phyloP scores from a whole-genome alignment of 192 early-diverging fungal genomes.

The Linnemannia hyalina region DNA sequence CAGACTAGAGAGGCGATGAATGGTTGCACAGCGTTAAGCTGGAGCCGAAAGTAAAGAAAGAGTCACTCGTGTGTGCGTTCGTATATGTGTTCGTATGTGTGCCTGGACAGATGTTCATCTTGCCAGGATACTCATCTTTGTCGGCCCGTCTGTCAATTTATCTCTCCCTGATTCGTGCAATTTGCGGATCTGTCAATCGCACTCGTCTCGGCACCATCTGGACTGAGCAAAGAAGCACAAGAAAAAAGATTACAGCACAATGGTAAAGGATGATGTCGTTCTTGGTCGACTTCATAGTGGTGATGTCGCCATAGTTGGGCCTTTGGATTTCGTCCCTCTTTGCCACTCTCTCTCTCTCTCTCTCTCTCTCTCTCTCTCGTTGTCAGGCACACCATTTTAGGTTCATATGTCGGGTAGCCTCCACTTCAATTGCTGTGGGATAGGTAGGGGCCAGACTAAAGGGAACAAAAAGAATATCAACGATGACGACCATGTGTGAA shows the following conservation, averaged over 20 bases:
- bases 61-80: no score
- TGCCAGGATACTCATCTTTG: no score
- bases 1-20: neutral
- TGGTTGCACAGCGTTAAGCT: neutral
- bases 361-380: no score
- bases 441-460: neutral
- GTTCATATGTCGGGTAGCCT: neutral
- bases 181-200: no score
- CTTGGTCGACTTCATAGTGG: neutral
- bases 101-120: no score
- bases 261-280: neutral
- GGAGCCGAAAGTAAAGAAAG: no score
- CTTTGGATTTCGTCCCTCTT: neutral
- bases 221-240: no score
- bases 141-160: no score
- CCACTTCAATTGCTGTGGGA: neutral
- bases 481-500: no score
- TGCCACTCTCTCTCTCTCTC: neutral
- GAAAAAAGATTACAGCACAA: neutral
- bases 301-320: slow-evolving; percentile 8
- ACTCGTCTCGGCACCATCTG: no score
- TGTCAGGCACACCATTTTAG: neutral
- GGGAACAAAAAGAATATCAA: neutral
- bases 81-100: no score
- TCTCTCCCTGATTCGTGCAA: no score